These are phyloP conservation scores for Capsella rubella DNA, from an alignment of 441 rosid species.

Conservation along the genomic window DNA sequence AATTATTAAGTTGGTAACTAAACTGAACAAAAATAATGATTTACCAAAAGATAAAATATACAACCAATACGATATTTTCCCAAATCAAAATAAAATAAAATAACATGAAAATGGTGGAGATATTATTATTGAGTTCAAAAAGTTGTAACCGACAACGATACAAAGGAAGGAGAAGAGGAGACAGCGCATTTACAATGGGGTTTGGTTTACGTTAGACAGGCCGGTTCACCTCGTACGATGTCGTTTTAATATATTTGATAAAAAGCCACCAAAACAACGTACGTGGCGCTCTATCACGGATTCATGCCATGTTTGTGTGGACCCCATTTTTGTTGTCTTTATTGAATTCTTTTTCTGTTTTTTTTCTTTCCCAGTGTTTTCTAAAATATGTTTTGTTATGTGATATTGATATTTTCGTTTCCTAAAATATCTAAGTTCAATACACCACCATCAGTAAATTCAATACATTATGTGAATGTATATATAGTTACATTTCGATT, in stretches of 20 bases:
- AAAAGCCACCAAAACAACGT: conserved; percentile 12
- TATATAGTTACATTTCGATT: too few species aligned
- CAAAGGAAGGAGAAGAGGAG: conserved; percentile 3
- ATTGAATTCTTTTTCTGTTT: too few species aligned
- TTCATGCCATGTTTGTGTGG: too few species aligned
- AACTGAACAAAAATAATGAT: not conserved
- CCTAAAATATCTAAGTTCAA: too few species aligned
- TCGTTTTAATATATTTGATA: conserved; percentile 19
- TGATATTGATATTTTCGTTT: too few species aligned
- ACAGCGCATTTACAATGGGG: not conserved
- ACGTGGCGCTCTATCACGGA: conserved; percentile 25
- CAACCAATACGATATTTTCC: not conserved
- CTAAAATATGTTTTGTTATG: too few species aligned
- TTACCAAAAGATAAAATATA: not conserved
- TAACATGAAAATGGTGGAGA: not conserved
- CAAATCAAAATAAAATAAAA: too few species aligned
- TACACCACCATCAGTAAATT: too few species aligned
- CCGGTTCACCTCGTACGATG: conserved; percentile 17
- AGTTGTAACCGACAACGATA: conserved; percentile 24
- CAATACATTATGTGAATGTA: too few species aligned
- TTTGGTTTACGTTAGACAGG: conserved; percentile 7
- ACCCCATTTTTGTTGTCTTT: too few species aligned
- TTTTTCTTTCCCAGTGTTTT: too few species aligned
- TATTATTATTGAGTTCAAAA: not conserved
- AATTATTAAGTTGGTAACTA: not conserved